phyloP scores from a whole-genome alignment of 2,329 filamentous ascomycete genomes.

The Chaetomiaceae sp. region DNA sequence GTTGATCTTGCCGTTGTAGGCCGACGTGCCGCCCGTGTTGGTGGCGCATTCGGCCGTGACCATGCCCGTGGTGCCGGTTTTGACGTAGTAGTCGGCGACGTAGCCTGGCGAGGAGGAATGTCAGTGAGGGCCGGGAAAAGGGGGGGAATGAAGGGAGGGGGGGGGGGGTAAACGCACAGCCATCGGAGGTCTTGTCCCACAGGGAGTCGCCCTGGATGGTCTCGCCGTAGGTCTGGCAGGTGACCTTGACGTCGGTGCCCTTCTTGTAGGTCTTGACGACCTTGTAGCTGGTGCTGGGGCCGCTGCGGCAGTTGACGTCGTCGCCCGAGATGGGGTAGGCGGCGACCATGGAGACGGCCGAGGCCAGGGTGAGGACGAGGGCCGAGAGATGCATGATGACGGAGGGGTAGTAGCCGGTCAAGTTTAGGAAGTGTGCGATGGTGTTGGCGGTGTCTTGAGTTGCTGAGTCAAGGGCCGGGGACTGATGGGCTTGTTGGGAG shows the following conservation, averaged over 20 bases:
- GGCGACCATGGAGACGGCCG: constrained; percentile 5
- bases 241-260: constrained; percentile 9
- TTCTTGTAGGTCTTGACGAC: constrained; percentile 8
- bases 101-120: not conserved
- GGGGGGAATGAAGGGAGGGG: too few relatives aligned
- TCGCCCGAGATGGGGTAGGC: constrained; percentile 14
- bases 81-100: constrained; percentile 15
- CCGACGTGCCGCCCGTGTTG: not conserved
- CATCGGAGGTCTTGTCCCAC: constrained; percentile 15
- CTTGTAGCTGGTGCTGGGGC: constrained; percentile 10
- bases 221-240: constrained; percentile 10
- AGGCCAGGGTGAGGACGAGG: constrained; percentile 8
- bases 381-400: constrained; percentile 11
- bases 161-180: too few relatives aligned
- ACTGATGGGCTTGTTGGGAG: not conserved
- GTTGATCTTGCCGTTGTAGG: constrained; percentile 14
- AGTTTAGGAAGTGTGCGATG: too few relatives aligned
- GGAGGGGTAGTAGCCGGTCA: too few relatives aligned
- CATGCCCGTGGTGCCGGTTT: constrained; percentile 8
- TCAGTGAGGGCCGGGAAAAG: too few relatives aligned
- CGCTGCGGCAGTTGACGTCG: constrained; percentile 17
- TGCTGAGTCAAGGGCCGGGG: too few relatives aligned
- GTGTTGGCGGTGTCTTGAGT: too few relatives aligned
- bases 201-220: constrained; percentile 4
- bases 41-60: constrained; percentile 2